Percentiles rank a stretch among this genome's conserved stretches.
Evolutionary conservation across 768 basidiomycete genomes (phyloP).

Genomic region (Hebeloma cylindrosporum): DNA sequence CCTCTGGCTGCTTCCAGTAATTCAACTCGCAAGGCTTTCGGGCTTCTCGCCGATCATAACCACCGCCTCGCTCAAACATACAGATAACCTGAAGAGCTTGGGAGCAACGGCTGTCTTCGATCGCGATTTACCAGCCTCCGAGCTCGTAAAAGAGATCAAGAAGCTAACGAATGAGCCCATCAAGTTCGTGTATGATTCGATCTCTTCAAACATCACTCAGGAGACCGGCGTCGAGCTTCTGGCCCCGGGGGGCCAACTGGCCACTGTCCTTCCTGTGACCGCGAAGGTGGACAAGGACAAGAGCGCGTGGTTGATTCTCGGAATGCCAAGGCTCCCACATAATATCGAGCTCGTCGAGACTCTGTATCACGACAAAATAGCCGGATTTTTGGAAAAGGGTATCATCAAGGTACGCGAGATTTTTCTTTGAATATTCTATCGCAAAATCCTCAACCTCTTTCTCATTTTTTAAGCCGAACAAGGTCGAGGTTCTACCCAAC

Average conservation of each 20-base stretch:
- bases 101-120: slow-evolving; percentile 44
- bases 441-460: not conserved
- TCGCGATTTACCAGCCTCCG: slow-evolving; percentile 17
- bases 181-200: slow-evolving; percentile 25
- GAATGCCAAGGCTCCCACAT: slow-evolving; percentile 2
- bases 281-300: slow-evolving; percentile 20
- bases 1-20: slow-evolving; percentile 11
- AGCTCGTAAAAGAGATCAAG: slow-evolving; percentile 20
- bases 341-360: slow-evolving; percentile 10
- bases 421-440: not conserved
- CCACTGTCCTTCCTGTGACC: slow-evolving; percentile 32
- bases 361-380: slow-evolving; percentile 13
- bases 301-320: slow-evolving; percentile 4
- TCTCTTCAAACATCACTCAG: slow-evolving; percentile 23
- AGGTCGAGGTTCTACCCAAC: slow-evolving; percentile 38
- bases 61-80: slow-evolving; percentile 33
- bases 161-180: slow-evolving; percentile 22
- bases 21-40: slow-evolving; percentile 39
- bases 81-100: slow-evolving; percentile 31
- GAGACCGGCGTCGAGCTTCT: slow-evolving; percentile 22
- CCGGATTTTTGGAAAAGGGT: slow-evolving; percentile 14
- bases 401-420: slow-evolving; percentile 19
- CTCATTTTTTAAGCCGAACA: slow-evolving; percentile 38
- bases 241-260: slow-evolving; percentile 34
- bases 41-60: slow-evolving; percentile 44